Base-by-base conservation (phyloP, 345 rosid genomes). In the Heritiera fomes region DNA sequence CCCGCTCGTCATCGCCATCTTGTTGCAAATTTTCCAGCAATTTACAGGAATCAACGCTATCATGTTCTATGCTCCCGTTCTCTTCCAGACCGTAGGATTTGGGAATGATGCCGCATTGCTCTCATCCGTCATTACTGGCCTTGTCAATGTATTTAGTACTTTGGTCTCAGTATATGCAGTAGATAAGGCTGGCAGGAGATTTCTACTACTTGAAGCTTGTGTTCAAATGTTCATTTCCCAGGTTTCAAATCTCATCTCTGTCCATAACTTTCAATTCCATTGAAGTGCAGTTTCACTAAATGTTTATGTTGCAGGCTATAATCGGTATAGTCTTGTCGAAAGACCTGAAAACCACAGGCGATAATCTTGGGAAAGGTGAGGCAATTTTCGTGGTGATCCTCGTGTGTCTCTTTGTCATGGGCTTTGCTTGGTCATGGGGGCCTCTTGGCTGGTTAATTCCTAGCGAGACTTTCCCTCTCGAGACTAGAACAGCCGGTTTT, bases 41-140 rank as follows among this genome's bases (percentile, higher is more conserved):
- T 83, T 86, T 56, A 83, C 90, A 0, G 90, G 87, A 6, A 84
- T 86, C 80, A 84, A 88, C 50, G 90, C 84, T 28, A 83, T 88
- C 45, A 88, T 88, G 90, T 86, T 86, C 75, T 88, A 90, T 0
- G 86, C 94, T 6, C 97, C 93, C 0, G 88, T 89, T 18, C 67
- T 92, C 41, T 92, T 92, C 83, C 90, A 90, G 66, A 92, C 92
- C 0, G 84, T 90, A 64, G 97, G 94, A 0, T 92, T 90, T 50
- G 89, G 89, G 17, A 88, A 6, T 43, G 81, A 86, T 9, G 89
- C 94, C 0, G 74, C 97, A 0, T 82, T 91, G 75, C 89, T 86
- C 67, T 92, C 94, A 0, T 71, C 97, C 7, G 92, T 92, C 14
- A 73, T 91, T 73, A 88, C 92, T 0, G 95, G 92, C 3, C 45